Evolutionary conservation across 2,329 filamentous ascomycete species (phyloP).

Genomic region (Cladophialophora psammophila): DNA sequence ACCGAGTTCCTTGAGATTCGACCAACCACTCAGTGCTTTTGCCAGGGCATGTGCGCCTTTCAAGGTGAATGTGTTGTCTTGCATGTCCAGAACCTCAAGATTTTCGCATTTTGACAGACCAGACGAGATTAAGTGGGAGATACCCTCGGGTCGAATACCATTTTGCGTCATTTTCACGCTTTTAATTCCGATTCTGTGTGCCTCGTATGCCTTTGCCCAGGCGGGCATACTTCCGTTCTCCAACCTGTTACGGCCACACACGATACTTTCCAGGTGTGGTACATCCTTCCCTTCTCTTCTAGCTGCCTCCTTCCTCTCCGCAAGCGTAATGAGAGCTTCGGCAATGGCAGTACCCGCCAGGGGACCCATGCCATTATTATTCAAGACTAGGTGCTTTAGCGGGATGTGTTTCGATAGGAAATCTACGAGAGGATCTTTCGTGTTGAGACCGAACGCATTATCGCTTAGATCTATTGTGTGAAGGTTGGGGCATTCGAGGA

Average conservation of each 20-base stretch:
- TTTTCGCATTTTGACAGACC: conserved; percentile 75
- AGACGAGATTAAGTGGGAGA: conserved; percentile 78
- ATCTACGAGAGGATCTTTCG: conserved; percentile 86
- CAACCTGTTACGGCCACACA: conserved; percentile 93
- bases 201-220: conserved; percentile 86
- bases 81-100: conserved; percentile 82
- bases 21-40: conserved; percentile 76
- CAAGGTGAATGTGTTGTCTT: conserved; percentile 96
- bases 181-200: conserved; percentile 78
- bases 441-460: conserved; percentile 97
- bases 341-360: conserved; percentile 89
- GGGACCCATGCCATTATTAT: conserved; percentile 97
- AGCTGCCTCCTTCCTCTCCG: conserved; percentile 81
- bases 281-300: conserved; percentile 69
- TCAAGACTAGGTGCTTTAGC: conserved; percentile 91
- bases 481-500: conserved; percentile 84
- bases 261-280: conserved; percentile 89
- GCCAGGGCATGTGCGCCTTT: conserved; percentile 80
- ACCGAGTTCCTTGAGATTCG: conserved; percentile 78
- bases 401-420: conserved; percentile 90
- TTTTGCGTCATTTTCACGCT: conserved; percentile 98
- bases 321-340: conserved; percentile 81
- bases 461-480: conserved; percentile 95
- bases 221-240: conserved; percentile 96
- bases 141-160: conserved; percentile 92